Evolutionary conservation across 2,329 filamentous ascomycete species (phyloP), one percentile per base, ranked within the genome.

Genomic region (Paecilomyces variotii): DNA sequence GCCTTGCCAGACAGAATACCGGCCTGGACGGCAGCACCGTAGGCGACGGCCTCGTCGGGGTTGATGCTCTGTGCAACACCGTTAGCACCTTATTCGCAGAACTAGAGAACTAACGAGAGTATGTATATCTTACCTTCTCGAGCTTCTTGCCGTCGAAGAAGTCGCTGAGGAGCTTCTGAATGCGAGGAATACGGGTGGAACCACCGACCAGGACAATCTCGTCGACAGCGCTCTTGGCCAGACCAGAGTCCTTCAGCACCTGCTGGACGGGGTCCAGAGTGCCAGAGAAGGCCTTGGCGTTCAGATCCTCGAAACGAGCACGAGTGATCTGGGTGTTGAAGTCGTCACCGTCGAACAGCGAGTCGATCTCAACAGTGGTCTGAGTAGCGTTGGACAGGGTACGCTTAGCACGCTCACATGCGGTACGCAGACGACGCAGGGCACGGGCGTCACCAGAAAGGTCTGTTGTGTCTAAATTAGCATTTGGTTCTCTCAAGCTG

Each of bases 71-170:
- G 61, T 54, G 59, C 30, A 51, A 50, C 51, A 26, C 27, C 39
- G 57, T 65, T 60, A 65, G 51, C 45, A 19, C 32, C 27, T 19
- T 12, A 32, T 56, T 26, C 10, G 54, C 12, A 32, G 51, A 56
- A 30, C 11, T 30, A 57, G 24, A 55, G 30, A 19, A 19, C 30
- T 1, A 54, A 5, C 39, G 59, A 56, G n/a, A 4, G 53, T 56
- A 54, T n/a, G 25, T 49, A 19, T 19, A 19, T 12, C 64, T 66
- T 60, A 76, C 75, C 85, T 97, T 97, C 87, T 97, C 93, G 68
- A 97, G 90, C 89, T 99, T 97, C 91, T 99, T 99, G 80, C 92
- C 92, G 77, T 95, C 90, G 83, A 99, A 99, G 86, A 92, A 97
- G 80, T 99, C 94, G 82, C 88, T 92, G 68, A 99, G 87, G 67